Evolutionary conservation across 768 basidiomycete species (phyloP).

Genomic region (Tylopilus felleus): DNA sequence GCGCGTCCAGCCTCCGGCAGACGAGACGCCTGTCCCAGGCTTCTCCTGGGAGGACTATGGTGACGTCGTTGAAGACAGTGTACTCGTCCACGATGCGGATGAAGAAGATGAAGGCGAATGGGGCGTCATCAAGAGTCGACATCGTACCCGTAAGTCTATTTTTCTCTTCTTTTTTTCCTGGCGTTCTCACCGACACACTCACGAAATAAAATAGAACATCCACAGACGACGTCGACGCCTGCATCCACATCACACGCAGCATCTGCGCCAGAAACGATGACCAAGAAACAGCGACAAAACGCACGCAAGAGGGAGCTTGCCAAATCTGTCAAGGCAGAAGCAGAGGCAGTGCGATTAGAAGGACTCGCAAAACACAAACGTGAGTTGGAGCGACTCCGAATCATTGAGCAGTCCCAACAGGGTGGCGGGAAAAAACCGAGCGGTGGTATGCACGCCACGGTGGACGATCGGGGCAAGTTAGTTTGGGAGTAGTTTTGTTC

Average conservation of each 20-base stretch:
- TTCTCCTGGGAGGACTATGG: conserved; percentile 81
- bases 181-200: conserved; percentile 1
- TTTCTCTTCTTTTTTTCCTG: conserved; percentile 9
- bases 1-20: conserved; percentile 57
- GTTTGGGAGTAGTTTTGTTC: conserved; percentile 47
- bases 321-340: conserved; percentile 55
- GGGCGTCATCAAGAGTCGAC: conserved; percentile 67
- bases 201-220: conserved; percentile 8
- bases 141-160: conserved; percentile 42
- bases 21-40: conserved; percentile 57
- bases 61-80: conserved; percentile 44
- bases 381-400: conserved; percentile 52
- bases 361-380: conserved; percentile 56
- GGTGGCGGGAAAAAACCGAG: conserved; percentile 33
- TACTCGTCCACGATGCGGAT: conserved; percentile 54
- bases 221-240: conserved; percentile 9
- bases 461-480: conserved; percentile 54
- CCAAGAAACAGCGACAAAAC: conserved; percentile 72
- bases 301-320: conserved; percentile 52
- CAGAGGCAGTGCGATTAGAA: conserved; percentile 49
- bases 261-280: conserved; percentile 44
- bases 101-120: conserved; percentile 74
- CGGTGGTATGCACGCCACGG: conserved; percentile 61
- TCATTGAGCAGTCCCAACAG: conserved; percentile 41
- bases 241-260: conserved; percentile 18